Conservation (phyloP, 345 rosid species). For the Clausena lansium region DNA sequence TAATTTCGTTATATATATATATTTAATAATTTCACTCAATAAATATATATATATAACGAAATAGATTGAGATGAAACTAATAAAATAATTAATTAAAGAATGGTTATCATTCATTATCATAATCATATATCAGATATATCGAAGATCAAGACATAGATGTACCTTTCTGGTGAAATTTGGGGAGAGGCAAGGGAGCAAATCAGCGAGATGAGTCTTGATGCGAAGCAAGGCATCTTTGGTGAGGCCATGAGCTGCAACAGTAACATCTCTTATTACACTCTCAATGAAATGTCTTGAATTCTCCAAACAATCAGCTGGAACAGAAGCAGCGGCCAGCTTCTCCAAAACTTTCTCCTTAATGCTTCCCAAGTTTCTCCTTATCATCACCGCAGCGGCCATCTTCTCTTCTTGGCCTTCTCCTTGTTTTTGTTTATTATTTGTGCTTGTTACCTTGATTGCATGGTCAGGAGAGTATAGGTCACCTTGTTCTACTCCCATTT, state of each 20-base stretch:
- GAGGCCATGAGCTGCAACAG: slow-evolving; percentile 45
- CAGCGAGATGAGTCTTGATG: slow-evolving; percentile 42
- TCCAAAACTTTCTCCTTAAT: slow-evolving; percentile 47
- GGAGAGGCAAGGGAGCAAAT: slow-evolving; percentile 38
- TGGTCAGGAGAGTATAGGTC: slow-evolving; percentile 14
- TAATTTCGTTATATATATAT: too few relatives aligned
- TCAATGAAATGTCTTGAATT: slow-evolving; percentile 42
- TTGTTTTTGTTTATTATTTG: neutral
- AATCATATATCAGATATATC: too few relatives aligned
- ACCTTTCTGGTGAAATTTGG: slow-evolving; percentile 42
- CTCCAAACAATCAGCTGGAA: slow-evolving; percentile 46
- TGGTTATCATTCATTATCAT: too few relatives aligned
- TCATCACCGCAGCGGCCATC: neutral
- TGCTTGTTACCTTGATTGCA: slow-evolving; percentile 4
- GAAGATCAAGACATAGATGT: too few relatives aligned
- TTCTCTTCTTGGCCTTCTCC: neutral
- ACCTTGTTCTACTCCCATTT: slow-evolving; percentile 5
- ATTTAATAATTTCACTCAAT: too few relatives aligned
- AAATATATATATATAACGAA: too few relatives aligned
- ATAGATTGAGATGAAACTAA: too few relatives aligned
- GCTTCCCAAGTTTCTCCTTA: slow-evolving; percentile 29
- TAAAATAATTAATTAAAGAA: too few relatives aligned
- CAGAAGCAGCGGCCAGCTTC: slow-evolving; percentile 44
- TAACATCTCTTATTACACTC: slow-evolving; percentile 38
- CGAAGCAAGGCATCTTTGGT: slow-evolving; percentile 47